Percentiles rank a stretch among this genome's conserved stretches.
Conservation (phyloP, 805 yeast species). For the Lipomyces mesembrius region DNA sequence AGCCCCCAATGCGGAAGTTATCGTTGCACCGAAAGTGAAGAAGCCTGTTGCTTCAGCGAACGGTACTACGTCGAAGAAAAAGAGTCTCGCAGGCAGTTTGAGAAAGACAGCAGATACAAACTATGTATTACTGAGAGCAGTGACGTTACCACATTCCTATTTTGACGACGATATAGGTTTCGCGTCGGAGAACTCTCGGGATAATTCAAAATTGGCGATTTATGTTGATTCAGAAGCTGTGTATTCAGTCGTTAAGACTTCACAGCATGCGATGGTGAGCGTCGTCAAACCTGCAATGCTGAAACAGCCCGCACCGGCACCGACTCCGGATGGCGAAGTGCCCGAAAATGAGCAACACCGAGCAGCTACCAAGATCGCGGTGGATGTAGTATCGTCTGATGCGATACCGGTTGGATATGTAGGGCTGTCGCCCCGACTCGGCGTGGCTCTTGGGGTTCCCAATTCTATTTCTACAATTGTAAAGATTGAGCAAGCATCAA, state of each 20-base stretch:
- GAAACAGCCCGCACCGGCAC: conserved; percentile 6
- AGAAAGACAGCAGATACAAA: conserved; percentile 9
- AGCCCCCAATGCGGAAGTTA: conserved; percentile 67
- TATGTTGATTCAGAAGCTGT: conserved; percentile 53
- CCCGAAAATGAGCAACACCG: conserved; percentile 16
- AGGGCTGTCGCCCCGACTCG: conserved; percentile 59
- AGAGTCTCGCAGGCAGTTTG: conserved; percentile 19
- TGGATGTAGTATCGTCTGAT: conserved; percentile 53
- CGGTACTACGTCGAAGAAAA: conserved; percentile 16
- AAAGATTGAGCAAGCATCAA: conserved; percentile 54
- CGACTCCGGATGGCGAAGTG: conserved; percentile 9
- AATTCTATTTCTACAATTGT: conserved; percentile 44
- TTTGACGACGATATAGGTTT: conserved; percentile 35
- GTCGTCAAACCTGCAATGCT: conserved; percentile 36
- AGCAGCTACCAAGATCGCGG: conserved; percentile 52
- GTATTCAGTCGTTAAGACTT: conserved; percentile 45
- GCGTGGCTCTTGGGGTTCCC: conserved; percentile 59
- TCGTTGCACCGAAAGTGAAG: conserved; percentile 70
- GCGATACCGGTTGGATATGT: conserved; percentile 49
- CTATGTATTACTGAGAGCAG: conserved; percentile 54
- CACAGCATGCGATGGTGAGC: conserved; percentile 45
- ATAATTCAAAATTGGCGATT: conserved; percentile 47
- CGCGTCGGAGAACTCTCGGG: conserved; percentile 10
- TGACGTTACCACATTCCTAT: conserved; percentile 60
- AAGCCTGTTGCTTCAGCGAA: conserved; percentile 20